Evolutionary conservation across 176 grass and related monocot species (phyloP).

Genomic region (Avena insularis): DNA sequence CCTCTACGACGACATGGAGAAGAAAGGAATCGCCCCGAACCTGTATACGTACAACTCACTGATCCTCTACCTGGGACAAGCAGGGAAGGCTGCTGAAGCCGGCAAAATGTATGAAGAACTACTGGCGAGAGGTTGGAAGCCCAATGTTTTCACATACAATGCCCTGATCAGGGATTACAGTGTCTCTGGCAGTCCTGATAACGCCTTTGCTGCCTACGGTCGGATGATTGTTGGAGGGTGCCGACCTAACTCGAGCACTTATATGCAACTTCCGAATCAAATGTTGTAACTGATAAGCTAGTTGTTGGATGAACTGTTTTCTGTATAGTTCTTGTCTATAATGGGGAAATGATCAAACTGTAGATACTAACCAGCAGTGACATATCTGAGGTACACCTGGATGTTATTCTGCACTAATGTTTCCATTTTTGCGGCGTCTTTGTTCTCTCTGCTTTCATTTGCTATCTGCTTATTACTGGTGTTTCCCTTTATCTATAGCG

Average conservation of each 20-base stretch:
- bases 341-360: constrained; percentile 33
- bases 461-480: neutral
- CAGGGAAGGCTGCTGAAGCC: constrained; percentile 73
- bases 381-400: neutral
- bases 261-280: constrained; percentile 85
- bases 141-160: constrained; percentile 94
- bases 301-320: constrained; percentile 36
- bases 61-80: constrained; percentile 86
- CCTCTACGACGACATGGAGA: constrained; percentile 79
- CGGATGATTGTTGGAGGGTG: constrained; percentile 82
- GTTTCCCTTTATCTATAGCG: neutral
- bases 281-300: constrained; percentile 45
- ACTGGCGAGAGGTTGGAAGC: constrained; percentile 72
- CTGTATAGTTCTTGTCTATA: constrained; percentile 50
- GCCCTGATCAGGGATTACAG: constrained; percentile 85
- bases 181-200: constrained; percentile 61
- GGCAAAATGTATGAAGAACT: constrained; percentile 85
- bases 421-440: neutral
- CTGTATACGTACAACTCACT: constrained; percentile 92
- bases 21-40: constrained; percentile 74
- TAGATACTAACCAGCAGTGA: constrained; percentile 39
- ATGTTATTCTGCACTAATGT: neutral
- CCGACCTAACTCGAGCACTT: constrained; percentile 78
- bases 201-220: constrained; percentile 76
- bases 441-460: neutral